Percentiles rank a stretch among this genome's conserved stretches.
phyloP scores from a whole-genome alignment of 441 rosid species.

The Pelargonium fulgidum region DNA sequence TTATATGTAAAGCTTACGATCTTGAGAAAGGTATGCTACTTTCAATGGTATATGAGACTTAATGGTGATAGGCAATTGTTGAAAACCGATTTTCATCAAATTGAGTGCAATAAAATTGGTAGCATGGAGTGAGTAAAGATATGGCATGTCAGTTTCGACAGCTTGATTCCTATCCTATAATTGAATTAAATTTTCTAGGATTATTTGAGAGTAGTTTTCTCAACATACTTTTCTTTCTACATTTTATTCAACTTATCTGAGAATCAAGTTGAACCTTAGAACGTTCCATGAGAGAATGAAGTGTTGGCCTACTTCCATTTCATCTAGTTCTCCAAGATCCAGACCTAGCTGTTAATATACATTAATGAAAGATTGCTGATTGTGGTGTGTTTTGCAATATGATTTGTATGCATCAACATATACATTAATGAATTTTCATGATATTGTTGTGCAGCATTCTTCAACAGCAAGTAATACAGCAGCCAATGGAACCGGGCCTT shows the following conservation, averaged over 20 bases:
- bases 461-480: constrained; percentile 54
- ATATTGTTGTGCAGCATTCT: constrained; percentile 60
- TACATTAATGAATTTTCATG: neutral
- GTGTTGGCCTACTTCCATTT: neutral
- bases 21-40: constrained; percentile 56
- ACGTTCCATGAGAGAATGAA: no score
- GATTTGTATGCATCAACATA: no score
- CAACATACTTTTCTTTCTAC: no score
- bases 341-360: no score
- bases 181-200: neutral
- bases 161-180: neutral
- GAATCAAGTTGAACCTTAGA: no score
- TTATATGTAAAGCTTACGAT: constrained; percentile 53
- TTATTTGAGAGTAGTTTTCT: no score
- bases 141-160: neutral
- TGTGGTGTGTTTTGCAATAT: no score
- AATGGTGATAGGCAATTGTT: neutral
- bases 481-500: constrained; percentile 57
- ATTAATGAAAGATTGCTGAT: no score
- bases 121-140: neutral
- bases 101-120: neutral
- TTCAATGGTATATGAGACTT: neutral
- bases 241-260: no score
- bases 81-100: neutral
- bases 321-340: neutral